Conservation (phyloP, 2,329 filamentous ascomycete species). For the Parastagonospora nodorum region DNA sequence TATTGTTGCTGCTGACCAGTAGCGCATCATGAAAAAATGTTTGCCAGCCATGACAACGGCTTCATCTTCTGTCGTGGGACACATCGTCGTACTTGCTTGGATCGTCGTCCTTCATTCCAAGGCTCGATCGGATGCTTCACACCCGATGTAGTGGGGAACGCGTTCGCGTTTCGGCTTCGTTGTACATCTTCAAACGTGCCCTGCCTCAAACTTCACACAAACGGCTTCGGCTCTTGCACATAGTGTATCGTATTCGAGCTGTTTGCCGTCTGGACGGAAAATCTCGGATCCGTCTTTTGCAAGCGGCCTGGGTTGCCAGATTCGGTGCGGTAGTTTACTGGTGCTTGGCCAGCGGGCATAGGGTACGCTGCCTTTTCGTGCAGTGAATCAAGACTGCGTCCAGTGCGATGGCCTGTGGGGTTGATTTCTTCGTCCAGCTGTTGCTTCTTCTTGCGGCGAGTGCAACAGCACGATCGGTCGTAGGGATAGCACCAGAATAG, state of each 20-base stretch:
- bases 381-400: conserved; percentile 11
- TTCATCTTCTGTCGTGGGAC: too few relatives aligned
- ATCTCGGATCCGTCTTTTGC: conserved; percentile 7
- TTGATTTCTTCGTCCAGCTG: conserved; percentile 3
- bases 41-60: too few relatives aligned
- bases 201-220: conserved; percentile 20
- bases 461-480: conserved; percentile 31
- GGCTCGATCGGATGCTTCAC: neutral
- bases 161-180: neutral
- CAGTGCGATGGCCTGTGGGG: conserved; percentile 1
- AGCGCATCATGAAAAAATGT: too few relatives aligned
- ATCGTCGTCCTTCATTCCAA: too few relatives aligned
- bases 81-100: too few relatives aligned
- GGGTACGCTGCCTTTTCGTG: conserved; percentile 19
- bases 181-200: conserved; percentile 1
- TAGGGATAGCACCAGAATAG: conserved; percentile 33
- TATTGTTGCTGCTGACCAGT: too few relatives aligned
- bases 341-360: conserved; percentile 14
- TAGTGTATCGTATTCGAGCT: conserved; percentile 20
- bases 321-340: conserved; percentile 13
- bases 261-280: conserved; percentile 19
- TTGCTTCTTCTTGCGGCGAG: conserved; percentile 21
- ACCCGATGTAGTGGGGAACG: neutral
- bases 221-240: conserved; percentile 28
- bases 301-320: conserved; percentile 17